Conservation (phyloP, 2,329 filamentous ascomycete genomes). For the Fonsecaea nubica region DNA sequence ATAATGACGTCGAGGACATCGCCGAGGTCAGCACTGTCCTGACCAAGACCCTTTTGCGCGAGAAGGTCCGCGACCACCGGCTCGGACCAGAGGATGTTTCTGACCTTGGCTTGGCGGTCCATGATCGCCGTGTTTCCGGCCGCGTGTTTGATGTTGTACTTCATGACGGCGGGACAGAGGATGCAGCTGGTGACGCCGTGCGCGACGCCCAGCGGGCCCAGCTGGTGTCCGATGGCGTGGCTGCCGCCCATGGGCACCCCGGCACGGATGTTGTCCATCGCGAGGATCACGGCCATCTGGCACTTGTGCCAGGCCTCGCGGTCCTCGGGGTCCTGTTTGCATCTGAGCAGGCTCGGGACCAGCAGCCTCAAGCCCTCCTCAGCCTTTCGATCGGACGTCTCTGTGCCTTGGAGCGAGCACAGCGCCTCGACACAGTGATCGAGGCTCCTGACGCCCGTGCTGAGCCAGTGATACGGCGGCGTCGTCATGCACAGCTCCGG, state of each 20-base stretch:
- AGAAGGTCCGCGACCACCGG: slow-evolving; percentile 28
- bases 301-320: slow-evolving; percentile 50
- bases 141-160: slow-evolving; percentile 56
- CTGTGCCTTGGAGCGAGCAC: slow-evolving; percentile 49
- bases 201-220: slow-evolving; percentile 62
- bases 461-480: slow-evolving; percentile 61
- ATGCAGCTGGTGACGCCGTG: slow-evolving; percentile 67
- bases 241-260: slow-evolving; percentile 50
- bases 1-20: slow-evolving; percentile 61
- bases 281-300: slow-evolving; percentile 55
- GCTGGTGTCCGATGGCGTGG: slow-evolving; percentile 60
- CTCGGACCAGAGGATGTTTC: slow-evolving; percentile 42
- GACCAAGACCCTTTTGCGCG: slow-evolving; percentile 32
- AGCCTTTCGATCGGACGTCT: slow-evolving; percentile 47
- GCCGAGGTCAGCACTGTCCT: slow-evolving; percentile 52
- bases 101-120: slow-evolving; percentile 51
- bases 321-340: slow-evolving; percentile 47
- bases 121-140: slow-evolving; percentile 41
- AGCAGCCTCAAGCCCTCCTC: slow-evolving; percentile 50
- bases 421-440: slow-evolving; percentile 65
- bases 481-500: slow-evolving; percentile 60
- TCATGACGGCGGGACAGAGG: slow-evolving; percentile 61
- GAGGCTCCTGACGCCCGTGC: slow-evolving; percentile 62
- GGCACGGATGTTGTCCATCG: slow-evolving; percentile 37
- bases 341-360: slow-evolving; percentile 52